Percentiles rank a stretch among this genome's conserved stretches.
Conservation (phyloP, 176 grass and related monocot species). For the Carex pumila region DNA sequence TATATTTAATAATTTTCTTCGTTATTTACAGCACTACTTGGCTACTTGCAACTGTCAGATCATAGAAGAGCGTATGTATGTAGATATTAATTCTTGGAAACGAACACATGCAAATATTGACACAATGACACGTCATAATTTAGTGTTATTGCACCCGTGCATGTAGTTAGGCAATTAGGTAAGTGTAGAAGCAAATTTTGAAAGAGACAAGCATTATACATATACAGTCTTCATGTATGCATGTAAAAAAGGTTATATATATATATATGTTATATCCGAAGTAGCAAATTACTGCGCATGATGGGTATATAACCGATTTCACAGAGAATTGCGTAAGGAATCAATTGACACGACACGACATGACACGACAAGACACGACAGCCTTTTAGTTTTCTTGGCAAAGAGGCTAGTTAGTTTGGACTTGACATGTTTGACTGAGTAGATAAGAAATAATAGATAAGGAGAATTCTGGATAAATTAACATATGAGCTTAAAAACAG, state of each 20-base stretch:
- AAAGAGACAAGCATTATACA: slow-evolving; percentile 11
- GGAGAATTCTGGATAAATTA: neutral
- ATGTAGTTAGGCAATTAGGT: slow-evolving; percentile 12
- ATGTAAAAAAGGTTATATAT: neutral
- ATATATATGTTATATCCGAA: neutral
- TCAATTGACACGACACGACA: neutral
- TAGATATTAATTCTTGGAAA: neutral
- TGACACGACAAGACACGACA: too few relatives aligned
- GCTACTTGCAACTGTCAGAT: neutral
- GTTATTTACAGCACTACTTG: neutral
- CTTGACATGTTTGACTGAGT: slow-evolving; percentile 19
- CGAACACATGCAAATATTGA: neutral
- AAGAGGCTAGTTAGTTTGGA: neutral
- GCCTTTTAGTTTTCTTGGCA: neutral
- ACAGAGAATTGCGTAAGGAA: slow-evolving; percentile 1
- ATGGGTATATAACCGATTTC: slow-evolving; percentile 18
- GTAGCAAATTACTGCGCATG: neutral
- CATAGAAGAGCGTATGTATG: neutral
- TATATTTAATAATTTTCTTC: neutral
- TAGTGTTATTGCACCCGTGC: neutral
- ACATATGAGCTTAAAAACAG: neutral
- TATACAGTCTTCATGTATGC: neutral
- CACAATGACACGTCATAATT: neutral
- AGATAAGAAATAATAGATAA: neutral
- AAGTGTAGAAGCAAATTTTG: slow-evolving; percentile 8